Base-by-base conservation (phyloP, 148 eudicot genomes). In the Cornus kousa region DNA sequence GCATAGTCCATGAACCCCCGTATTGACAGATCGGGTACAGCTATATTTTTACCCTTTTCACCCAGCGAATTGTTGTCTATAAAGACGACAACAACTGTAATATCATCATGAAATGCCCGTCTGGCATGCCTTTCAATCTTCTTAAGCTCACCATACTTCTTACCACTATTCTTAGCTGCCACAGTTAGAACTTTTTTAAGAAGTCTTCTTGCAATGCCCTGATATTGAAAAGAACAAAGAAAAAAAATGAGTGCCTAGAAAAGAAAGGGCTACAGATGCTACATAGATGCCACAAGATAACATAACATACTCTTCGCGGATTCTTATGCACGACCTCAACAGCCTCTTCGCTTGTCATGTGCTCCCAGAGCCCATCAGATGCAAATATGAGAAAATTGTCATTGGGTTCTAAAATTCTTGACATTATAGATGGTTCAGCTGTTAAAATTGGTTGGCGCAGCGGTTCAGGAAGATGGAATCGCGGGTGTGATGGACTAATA, bases 191-290 rank as follows among this genome's bases (percentile, higher is more conserved):
- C 95, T 77, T 82, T 68, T 67, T 74, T 83, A 35, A 89, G 31
- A 23, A 93, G 89, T 67, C 90, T 84, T 82, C 86, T 86, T 9
- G 97, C 95, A 66, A 86, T 87, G 68, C 95, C 95, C 98, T 94
- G 86, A 55, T 23, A 67, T 72, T 67, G 19, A 9, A 40, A 32
- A n/a, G 72, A 35, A 35, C 5, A 35, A 35, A 35, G 37, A 35
- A 35, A 35, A 35, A 43, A 4, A 6, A 43, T 79, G 32, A 35
- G 11, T 8, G 22, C 40, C 55, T 4, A 78, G 66, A 16, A 20
- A 11, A 9, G 8, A 43, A 43, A 43, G 48, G 10, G 48, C 48
- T 43, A 43, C 7, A 43, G 6, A 43, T 43, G 48, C 48, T 43
- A 43, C 48, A 43, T 5, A 43, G 48, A 43, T 43, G 48, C 8